Base-by-base conservation (phyloP, 306 rosid species). In the Prunus davidiana region DNA sequence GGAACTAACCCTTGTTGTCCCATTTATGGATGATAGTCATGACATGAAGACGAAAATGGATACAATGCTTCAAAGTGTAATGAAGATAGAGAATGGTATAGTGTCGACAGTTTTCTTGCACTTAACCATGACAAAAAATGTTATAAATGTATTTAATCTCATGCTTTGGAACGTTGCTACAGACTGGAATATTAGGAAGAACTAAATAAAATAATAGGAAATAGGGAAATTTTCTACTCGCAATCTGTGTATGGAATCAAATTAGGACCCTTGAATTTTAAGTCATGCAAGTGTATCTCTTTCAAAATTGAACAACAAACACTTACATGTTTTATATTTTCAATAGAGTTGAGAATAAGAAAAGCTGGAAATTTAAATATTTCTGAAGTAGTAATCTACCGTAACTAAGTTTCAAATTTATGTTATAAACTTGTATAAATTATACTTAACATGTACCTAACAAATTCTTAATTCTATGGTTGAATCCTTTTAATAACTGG, bases 31-130 rank as follows among this genome's bases (percentile, higher is more conserved):
- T 78, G 97, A 90, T 66, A 84, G 65, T 84, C 77, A 78, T 50
- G 98, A 92, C 76, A 92, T 95, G 97, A 90, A 89, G 73, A 24
- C 82, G 55, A 92, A 95, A 89, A 95, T 95, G 98, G 97, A 95
- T 46, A 72, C 74, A 58, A 95, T 95, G 96, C 97, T 95, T 54
- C 97, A 95, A 76, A 95, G 98, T 64, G 90, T 90, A 60, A 89
- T 86, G 82, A 95, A 95, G 88, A 95, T 95, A 77, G 98, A 95
- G 90, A 95, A 92, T 28, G 98, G 98, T 94, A 92, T 71, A 32
- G 25, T 60, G 10, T 57, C 38, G 2, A 9, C 61, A 50, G 38
- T 50, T 68, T 68, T 47, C 24, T 15, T 68, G 38, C 24, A 8
- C 16, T 15, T 25, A 69, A n/a, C 24, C 38, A 43, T 67, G 55